phyloP scores from a whole-genome alignment of 176 grass and related monocot genomes.

The Rhipidocladum racemiflorum region DNA sequence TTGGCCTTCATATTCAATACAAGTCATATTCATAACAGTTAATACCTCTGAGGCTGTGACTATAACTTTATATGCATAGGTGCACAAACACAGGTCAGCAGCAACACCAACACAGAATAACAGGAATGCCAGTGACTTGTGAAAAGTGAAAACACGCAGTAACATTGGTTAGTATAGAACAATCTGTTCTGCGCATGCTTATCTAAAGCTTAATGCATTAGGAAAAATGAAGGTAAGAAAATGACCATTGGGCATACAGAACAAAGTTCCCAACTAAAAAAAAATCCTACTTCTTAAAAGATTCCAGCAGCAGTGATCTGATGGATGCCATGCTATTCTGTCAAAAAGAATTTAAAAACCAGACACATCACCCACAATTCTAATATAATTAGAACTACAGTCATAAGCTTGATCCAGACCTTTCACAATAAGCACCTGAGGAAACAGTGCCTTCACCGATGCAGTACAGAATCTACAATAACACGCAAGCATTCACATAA shows the following conservation, averaged over 20 bases:
- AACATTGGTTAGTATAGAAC: conserved; percentile 18
- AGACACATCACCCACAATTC: neutral
- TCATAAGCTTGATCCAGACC: conserved; percentile 18
- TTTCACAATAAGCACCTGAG: conserved; percentile 15
- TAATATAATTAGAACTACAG: neutral
- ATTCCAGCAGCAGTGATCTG: conserved; percentile 5
- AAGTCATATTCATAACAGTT: too few species aligned
- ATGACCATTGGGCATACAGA: conserved; percentile 7
- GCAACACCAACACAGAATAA: neutral
- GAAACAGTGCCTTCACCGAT: neutral
- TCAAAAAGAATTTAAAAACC: conserved; percentile 30
- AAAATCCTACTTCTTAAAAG: neutral
- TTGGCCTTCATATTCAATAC: too few species aligned
- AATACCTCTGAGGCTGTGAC: neutral
- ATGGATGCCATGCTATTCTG: conserved; percentile 32
- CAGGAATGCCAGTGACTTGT: neutral
- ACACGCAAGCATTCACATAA: conserved; percentile 5
- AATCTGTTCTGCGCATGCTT: neutral
- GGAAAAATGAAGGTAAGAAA: neutral
- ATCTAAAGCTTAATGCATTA: neutral
- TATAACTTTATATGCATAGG: neutral
- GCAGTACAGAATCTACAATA: conserved; percentile 25
- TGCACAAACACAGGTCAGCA: neutral
- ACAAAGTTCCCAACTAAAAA: neutral
- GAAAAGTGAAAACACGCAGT: neutral